Conservation (phyloP, 2,329 filamentous ascomycete species). For the Claviceps humidiphila region DNA sequence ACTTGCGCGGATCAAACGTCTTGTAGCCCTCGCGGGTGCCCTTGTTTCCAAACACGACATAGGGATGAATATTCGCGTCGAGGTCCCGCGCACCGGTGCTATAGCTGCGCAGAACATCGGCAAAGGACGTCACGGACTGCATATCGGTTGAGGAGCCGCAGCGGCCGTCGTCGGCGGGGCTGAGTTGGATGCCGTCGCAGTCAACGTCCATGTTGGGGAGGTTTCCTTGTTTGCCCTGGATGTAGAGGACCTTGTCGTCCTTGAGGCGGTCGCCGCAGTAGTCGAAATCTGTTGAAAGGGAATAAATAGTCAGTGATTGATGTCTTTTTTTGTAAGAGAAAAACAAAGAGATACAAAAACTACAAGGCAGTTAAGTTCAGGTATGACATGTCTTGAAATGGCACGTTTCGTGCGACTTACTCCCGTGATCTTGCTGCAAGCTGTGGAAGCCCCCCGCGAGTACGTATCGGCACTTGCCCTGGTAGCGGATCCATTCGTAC, state of each 20-base stretch:
- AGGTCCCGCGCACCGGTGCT: slow-evolving; percentile 26
- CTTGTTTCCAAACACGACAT: slow-evolving; percentile 40
- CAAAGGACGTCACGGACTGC: slow-evolving; percentile 31
- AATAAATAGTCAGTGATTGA: too few relatives aligned
- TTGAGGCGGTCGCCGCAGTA: slow-evolving; percentile 35
- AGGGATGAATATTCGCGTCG: slow-evolving; percentile 37
- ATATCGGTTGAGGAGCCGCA: slow-evolving; percentile 31
- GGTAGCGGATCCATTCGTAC: slow-evolving; percentile 24
- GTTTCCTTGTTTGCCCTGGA: slow-evolving; percentile 27
- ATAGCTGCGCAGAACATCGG: slow-evolving; percentile 23
- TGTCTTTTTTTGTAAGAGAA: too few relatives aligned
- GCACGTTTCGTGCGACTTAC: slow-evolving; percentile 13
- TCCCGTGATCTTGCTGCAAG: slow-evolving; percentile 20
- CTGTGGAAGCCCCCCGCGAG: slow-evolving; percentile 29
- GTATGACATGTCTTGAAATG: too few relatives aligned
- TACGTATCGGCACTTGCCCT: slow-evolving; percentile 24
- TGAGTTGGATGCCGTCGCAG: slow-evolving; percentile 38
- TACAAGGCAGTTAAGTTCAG: too few relatives aligned
- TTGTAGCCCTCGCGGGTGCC: slow-evolving; percentile 19
- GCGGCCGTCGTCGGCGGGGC: slow-evolving; percentile 24
- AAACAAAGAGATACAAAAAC: too few relatives aligned
- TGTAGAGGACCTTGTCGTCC: slow-evolving; percentile 31
- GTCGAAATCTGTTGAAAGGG: slow-evolving; percentile 14
- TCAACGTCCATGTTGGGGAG: slow-evolving; percentile 45
- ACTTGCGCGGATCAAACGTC: slow-evolving; percentile 26